Base-by-base conservation (phyloP, 805 yeast species). In the Lachancea sp. region DNA sequence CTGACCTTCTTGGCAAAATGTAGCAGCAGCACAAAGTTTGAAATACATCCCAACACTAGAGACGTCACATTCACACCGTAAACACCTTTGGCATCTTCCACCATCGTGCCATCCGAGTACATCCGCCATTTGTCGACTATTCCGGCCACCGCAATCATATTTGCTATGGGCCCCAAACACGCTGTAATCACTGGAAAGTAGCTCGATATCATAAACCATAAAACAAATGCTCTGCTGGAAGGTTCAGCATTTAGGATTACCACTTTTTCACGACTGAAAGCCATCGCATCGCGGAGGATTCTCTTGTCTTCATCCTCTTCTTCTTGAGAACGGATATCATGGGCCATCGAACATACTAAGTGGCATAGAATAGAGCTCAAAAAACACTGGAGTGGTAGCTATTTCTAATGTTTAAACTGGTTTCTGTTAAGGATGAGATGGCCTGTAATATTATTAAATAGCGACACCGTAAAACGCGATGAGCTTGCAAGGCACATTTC, bases 131-230 rank as follows among this genome's bases (percentile, higher is more conserved):
- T 70, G 46, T 83, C 81, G 0, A 81, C 78, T 13, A 85, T 70
- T 5, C 90, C 86, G 1, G 84, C 79, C 4, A 85, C 69, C 0
- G 91, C 82, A 35, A 80, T 72, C 72, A 85, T 74, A 53, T 85
- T 85, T 6, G 91, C 81, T 22, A 87, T 54, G 0, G 95, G 95
- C 0, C 93, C 95, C 31, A 81, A 55, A 52, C 91, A 84, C 4
- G 91, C 88, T 1, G 90, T 80, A 7, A 82, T 59, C 20, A 87
- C 72, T 0, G 96, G 96, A 51, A 86, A 73, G 52, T 81, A 80
- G 2, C 83, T 74, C 2, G 90, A 79, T 0, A 82, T 62, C 12
- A 74, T 55, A 52, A 82, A 83, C 93, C 95, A 86, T 30, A 63
- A 47, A 2, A 59, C 45, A 41, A 60, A 63, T 12, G 48, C 38